These are phyloP conservation scores for Aspergillus novofumigatus DNA, from an alignment of 2,329 filamentous ascomycete genomes.

Conservation along the genomic window DNA sequence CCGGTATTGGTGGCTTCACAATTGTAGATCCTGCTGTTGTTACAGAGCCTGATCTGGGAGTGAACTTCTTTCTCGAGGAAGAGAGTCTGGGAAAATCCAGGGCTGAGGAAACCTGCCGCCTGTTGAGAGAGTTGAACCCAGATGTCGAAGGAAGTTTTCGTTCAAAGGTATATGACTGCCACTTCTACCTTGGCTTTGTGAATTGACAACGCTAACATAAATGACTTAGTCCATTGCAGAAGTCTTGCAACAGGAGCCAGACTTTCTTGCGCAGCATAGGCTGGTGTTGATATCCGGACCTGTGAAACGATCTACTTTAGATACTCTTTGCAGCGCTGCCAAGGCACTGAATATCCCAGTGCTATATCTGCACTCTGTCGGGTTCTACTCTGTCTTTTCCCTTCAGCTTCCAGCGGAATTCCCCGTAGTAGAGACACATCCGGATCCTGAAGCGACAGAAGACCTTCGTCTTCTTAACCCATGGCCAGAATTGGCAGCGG, in stretches of 20 bases:
- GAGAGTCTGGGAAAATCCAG: constrained; percentile 70
- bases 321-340: constrained; percentile 48
- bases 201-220: constrained; percentile 6
- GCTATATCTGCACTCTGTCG: constrained; percentile 80
- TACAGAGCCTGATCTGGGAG: constrained; percentile 76
- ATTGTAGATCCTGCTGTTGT: constrained; percentile 79
- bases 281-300: constrained; percentile 61
- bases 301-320: constrained; percentile 50
- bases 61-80: constrained; percentile 95
- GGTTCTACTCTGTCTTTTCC: constrained; percentile 89
- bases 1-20: constrained; percentile 85
- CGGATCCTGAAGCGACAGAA: constrained; percentile 76
- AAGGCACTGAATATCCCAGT: constrained; percentile 63
- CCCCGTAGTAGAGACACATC: constrained; percentile 93
- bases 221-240: constrained; percentile 32
- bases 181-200: background rate
- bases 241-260: constrained; percentile 31
- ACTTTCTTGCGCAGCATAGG: constrained; percentile 49
- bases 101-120: constrained; percentile 70
- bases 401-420: constrained; percentile 73
- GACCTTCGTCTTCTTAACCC: constrained; percentile 81
- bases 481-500: constrained; percentile 75
- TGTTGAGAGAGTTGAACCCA: constrained; percentile 84
- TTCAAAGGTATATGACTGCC: constrained; percentile 45
- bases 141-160: constrained; percentile 77